Conservation (phyloP, 257 asterid genomes). For the Fraxinus excelsior region DNA sequence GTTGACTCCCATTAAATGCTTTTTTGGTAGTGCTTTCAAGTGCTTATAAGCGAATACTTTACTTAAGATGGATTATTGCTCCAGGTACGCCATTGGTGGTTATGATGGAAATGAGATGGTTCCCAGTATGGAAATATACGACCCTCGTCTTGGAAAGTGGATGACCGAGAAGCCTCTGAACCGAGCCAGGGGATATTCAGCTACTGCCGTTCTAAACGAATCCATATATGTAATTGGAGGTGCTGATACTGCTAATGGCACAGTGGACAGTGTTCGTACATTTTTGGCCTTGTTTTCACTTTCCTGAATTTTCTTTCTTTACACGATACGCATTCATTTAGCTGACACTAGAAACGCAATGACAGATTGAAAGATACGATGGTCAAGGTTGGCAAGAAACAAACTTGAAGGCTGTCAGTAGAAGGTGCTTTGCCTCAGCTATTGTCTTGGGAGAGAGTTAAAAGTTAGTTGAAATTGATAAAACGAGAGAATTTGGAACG, state of each 20-base stretch:
- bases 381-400: conserved; percentile 69
- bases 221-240: conserved; percentile 78
- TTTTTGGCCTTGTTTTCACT: not conserved
- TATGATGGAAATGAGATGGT: conserved; percentile 59
- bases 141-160: conserved; percentile 74
- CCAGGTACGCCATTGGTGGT: conserved; percentile 83
- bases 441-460: conserved; percentile 48
- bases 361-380: conserved; percentile 80
- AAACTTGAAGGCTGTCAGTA: conserved; percentile 52
- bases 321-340: not conserved
- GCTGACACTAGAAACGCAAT: conserved; percentile 4
- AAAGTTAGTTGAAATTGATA: not conserved
- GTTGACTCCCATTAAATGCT: not conserved
- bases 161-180: conserved; percentile 55
- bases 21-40: not conserved
- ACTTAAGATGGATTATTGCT: conserved; percentile 8
- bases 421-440: conserved; percentile 68
- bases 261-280: conserved; percentile 49
- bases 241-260: conserved; percentile 28
- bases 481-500: not conserved
- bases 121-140: conserved; percentile 65
- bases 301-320: not conserved
- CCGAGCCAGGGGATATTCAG: conserved; percentile 57
- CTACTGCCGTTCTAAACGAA: conserved; percentile 57
- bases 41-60: not conserved